phyloP scores from a whole-genome alignment of 1,139 yeast genomes.

The Meyerozyma guilliermondii region DNA sequence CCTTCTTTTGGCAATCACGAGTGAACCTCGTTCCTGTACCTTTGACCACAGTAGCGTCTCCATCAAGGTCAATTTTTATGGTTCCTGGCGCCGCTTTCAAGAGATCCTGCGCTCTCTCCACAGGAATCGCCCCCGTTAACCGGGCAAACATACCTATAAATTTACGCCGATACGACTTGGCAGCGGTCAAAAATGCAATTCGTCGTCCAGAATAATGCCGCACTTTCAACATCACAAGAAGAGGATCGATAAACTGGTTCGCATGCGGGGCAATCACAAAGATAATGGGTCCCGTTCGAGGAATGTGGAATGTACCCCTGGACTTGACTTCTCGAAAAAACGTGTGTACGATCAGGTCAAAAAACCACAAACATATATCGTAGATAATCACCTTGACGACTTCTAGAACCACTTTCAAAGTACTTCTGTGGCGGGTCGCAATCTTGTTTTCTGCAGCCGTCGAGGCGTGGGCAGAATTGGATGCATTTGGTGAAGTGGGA shows the following conservation, averaged over 20 bases:
- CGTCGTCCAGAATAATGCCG: slow-evolving; percentile 27
- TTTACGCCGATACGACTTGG: slow-evolving; percentile 60
- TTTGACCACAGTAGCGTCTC: slow-evolving; percentile 24
- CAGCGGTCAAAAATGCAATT: slow-evolving; percentile 66
- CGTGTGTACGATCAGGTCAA: slow-evolving; percentile 33
- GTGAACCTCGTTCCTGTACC: slow-evolving; percentile 51
- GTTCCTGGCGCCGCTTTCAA: slow-evolving; percentile 43
- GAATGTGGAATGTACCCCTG: slow-evolving; percentile 38
- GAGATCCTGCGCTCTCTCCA: slow-evolving; percentile 68
- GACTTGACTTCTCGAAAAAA: slow-evolving; percentile 40
- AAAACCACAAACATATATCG: slow-evolving; percentile 33
- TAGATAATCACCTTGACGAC: slow-evolving; percentile 12
- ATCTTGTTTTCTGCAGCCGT: background rate
- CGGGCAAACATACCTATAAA: slow-evolving; percentile 58
- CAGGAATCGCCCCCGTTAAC: slow-evolving; percentile 63
- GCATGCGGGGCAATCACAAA: slow-evolving; percentile 47
- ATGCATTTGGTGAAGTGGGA: background rate
- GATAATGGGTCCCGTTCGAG: slow-evolving; percentile 34
- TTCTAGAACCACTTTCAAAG: background rate
- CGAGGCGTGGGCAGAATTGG: background rate
- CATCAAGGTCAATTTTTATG: slow-evolving; percentile 36
- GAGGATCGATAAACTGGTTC: slow-evolving; percentile 41
- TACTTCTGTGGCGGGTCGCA: background rate
- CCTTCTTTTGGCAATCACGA: slow-evolving; percentile 41
- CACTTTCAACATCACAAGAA: slow-evolving; percentile 37